phyloP scores from a whole-genome alignment of 2,329 filamentous ascomycete species.

The Thielaviopsis ethacetica region DNA sequence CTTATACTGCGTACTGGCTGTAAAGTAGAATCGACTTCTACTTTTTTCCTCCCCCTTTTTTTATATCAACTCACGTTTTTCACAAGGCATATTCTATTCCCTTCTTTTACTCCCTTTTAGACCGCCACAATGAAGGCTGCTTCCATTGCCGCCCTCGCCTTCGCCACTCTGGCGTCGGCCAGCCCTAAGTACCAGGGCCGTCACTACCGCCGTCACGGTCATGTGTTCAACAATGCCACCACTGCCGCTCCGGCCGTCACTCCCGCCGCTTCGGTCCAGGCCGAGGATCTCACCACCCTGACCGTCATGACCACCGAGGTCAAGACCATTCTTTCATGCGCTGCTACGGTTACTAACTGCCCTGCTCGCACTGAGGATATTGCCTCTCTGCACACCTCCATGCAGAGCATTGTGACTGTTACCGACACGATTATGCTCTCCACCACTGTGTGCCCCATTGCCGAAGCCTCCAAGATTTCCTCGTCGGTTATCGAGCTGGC shows the following conservation, averaged over 20 bases:
- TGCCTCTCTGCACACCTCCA: slow-evolving; percentile 21
- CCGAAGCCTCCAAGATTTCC: slow-evolving; percentile 25
- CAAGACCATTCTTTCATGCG: slow-evolving; percentile 42
- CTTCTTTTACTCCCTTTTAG: background rate
- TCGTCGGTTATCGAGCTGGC: slow-evolving; percentile 23
- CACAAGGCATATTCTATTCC: background rate
- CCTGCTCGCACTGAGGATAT: slow-evolving; percentile 20
- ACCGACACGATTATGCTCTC: slow-evolving; percentile 25
- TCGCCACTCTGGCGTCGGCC: slow-evolving; percentile 8
- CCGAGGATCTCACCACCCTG: slow-evolving; percentile 22
- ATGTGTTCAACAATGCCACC: background rate
- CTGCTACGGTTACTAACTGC: slow-evolving; percentile 41
- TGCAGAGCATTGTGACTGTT: slow-evolving; percentile 20
- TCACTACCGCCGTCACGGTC: slow-evolving; percentile 4
- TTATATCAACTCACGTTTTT: no score
- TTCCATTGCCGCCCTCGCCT: slow-evolving; percentile 9
- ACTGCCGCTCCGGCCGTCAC: background rate
- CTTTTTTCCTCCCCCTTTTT: slow-evolving; percentile 4
- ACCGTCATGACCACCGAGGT: slow-evolving; percentile 38
- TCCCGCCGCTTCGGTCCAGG: slow-evolving; percentile 5
- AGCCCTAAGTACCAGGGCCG: slow-evolving; percentile 9
- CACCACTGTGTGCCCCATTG: slow-evolving; percentile 29
- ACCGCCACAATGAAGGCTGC: slow-evolving; percentile 8
- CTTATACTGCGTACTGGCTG: slow-evolving; percentile 5
- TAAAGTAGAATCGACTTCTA: slow-evolving; percentile 7